Conservation (phyloP, 768 basidiomycete genomes). For the Tulasnella sp. region DNA sequence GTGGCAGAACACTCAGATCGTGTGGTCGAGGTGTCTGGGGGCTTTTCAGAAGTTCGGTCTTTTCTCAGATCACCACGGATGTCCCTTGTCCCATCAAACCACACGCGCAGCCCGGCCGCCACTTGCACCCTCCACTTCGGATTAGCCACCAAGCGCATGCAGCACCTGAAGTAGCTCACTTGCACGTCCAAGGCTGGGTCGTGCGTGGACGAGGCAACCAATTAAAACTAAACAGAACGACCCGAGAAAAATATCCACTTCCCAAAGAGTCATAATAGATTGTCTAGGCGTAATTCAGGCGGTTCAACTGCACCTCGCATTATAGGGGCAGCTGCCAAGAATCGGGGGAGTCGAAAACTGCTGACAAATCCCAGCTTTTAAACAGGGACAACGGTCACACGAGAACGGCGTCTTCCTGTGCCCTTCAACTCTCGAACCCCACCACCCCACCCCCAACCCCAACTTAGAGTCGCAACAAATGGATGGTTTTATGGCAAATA, state of each 20-base stretch:
- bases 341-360: neutral
- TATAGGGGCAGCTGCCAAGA: too few relatives aligned
- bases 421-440: neutral
- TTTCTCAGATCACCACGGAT: neutral
- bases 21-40: neutral
- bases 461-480: neutral
- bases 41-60: neutral
- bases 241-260: too few relatives aligned
- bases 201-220: neutral
- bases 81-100: neutral
- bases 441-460: neutral
- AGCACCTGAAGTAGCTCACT: neutral
- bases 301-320: too few relatives aligned
- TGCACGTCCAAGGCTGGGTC: neutral
- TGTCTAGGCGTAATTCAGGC: too few relatives aligned
- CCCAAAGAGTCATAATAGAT: too few relatives aligned
- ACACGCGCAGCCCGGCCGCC: neutral
- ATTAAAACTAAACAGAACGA: too few relatives aligned
- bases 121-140: neutral
- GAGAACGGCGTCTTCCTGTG: conserved; percentile 2
- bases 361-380: neutral
- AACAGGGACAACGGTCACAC: neutral
- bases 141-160: too few relatives aligned
- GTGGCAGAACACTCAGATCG: neutral
- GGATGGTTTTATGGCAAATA: neutral